phyloP scores from a whole-genome alignment of 176 grass and related monocot genomes.

The Leersia perrieri region DNA sequence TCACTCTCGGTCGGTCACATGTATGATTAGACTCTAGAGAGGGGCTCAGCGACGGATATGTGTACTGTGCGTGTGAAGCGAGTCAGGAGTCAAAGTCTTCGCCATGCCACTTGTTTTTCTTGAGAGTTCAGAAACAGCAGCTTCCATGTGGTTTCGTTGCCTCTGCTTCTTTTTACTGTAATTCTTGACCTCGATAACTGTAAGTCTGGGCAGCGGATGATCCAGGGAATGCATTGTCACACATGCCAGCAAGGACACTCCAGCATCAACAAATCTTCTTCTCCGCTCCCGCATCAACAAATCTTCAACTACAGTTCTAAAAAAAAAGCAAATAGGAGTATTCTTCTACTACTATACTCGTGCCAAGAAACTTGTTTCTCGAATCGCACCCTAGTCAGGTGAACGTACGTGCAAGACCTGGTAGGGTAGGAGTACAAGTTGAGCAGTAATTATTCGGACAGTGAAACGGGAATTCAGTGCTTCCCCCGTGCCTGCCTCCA shows the following conservation, averaged over 20 bases:
- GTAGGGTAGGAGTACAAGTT: no score
- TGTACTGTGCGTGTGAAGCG: not conserved
- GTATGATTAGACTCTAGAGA: not conserved
- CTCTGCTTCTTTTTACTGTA: not conserved
- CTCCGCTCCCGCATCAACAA: no score
- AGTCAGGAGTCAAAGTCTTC: not conserved
- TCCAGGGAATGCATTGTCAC: not conserved
- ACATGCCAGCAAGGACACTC: not conserved
- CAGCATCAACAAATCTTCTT: not conserved
- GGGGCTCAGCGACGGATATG: not conserved
- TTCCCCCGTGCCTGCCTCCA: not conserved
- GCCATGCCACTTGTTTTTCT: not conserved
- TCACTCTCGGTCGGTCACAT: not conserved
- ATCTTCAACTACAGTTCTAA: no score
- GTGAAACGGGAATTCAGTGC: not conserved
- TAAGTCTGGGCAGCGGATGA: not conserved
- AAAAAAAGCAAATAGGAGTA: no score
- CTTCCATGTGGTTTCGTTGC: not conserved
- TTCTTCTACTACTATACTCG: no score
- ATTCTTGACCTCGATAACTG: not conserved
- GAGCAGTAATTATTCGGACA: not conserved
- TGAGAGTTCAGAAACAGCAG: not conserved
- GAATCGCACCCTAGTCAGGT: not conserved
- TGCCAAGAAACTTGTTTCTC: no score
- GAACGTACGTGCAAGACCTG: no score